Base-by-base conservation (phyloP, 345 rosid genomes). In the Carallia brachiata region DNA sequence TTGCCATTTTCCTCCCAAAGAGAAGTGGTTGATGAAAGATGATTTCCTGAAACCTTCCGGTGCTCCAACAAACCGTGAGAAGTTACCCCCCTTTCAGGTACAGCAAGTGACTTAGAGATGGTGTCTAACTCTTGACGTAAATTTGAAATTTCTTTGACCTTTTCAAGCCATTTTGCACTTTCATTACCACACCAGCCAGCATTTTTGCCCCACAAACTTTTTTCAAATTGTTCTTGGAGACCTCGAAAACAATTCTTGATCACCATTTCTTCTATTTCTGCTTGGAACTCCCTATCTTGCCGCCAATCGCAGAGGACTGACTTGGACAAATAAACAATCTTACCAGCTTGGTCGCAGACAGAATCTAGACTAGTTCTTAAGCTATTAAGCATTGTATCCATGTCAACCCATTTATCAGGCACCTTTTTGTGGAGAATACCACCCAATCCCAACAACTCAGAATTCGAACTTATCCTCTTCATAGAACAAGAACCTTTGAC, bases 91-190 rank as follows among this genome's bases (percentile, higher is more conserved):
- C 68, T 70, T 60, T 92, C 99, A 70, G 79, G 79, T 73, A 65
- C 62, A 6, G 77, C 74, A 47, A 92, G 73, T 6, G 81, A 80
- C 61, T 84, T 87, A 63, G 85, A 77, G 57, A 95, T 77, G 63
- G 75, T 70, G 72, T 82, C 92, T 60, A 95, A 71, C 76, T 95
- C 97, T 71, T 85, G 83, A 40, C 88, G 91, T 77, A 95, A 77
- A 72, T 75, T 67, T 23, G 85, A 83, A 61, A 95, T 76, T 76
- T 90, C 92, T 70, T 87, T 83, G 34, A 84, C 62, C 75, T 74
- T 87, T 64, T 86, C 79, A 52, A 67, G 67, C 71, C 79, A 79
- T 28, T 63, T 66, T 62, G 80, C 36, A 77, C 74, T 80, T 64
- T 72, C 81, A 36, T 69, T 64, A 52, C 68, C 73, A 75, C 57